Evolutionary conservation across 2,329 filamentous ascomycete species (phyloP).

Genomic region (Diaporthe sp.): DNA sequence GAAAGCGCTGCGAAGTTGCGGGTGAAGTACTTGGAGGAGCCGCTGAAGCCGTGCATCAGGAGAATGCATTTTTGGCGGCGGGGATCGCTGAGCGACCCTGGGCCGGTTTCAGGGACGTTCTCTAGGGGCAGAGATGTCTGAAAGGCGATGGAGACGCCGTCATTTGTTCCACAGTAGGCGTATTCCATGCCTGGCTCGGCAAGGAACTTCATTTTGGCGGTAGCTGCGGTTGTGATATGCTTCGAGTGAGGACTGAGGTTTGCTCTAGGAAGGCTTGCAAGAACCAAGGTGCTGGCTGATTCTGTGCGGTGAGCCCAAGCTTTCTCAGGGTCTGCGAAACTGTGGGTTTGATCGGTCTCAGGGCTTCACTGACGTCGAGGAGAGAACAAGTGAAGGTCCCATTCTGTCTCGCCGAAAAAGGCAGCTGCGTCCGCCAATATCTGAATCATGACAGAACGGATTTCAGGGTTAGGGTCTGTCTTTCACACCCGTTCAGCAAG

Average conservation of each 20-base stretch:
- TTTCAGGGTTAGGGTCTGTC: constrained; percentile 29
- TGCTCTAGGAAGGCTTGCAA: neutral
- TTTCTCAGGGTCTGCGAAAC: neutral
- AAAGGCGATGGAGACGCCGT: constrained; percentile 53
- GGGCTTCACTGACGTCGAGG: neutral
- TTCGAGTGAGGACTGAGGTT: neutral
- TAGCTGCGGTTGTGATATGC: neutral
- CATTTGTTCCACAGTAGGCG: constrained; percentile 48
- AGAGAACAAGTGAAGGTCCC: neutral
- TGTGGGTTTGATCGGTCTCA: neutral
- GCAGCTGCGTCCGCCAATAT: neutral
- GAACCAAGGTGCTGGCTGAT: neutral
- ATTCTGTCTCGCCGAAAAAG: constrained; percentile 18
- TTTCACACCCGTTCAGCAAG: too few species aligned
- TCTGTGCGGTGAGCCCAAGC: neutral
- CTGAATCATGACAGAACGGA: neutral
- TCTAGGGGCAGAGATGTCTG: constrained; percentile 52
- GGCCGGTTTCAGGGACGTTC: constrained; percentile 23
- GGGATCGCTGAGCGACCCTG: constrained; percentile 36
- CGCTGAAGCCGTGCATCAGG: constrained; percentile 58
- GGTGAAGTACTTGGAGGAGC: constrained; percentile 56
- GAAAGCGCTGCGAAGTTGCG: constrained; percentile 51
- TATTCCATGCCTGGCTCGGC: constrained; percentile 49
- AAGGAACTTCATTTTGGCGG: constrained; percentile 31
- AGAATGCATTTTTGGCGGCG: constrained; percentile 49